These are phyloP conservation scores for Daldinia eschscholtzii DNA, from an alignment of 2,329 filamentous ascomycete species.

Conservation along the genomic window DNA sequence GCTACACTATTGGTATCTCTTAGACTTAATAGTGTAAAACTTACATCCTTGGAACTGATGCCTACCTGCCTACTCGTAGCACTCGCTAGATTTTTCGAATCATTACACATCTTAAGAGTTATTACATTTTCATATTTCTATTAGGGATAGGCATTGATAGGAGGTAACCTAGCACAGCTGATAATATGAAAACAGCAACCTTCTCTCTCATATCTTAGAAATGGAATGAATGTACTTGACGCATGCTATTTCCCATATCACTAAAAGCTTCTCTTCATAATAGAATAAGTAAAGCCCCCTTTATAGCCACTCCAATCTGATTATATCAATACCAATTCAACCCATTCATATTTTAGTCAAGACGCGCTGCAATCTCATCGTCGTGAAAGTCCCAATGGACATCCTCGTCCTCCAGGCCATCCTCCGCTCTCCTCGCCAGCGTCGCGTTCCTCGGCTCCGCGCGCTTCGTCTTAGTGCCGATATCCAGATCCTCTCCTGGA, in stretches of 20 bases:
- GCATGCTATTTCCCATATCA: too few relatives aligned
- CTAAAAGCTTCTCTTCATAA: not conserved
- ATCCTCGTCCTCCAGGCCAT: not conserved
- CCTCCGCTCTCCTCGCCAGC: not conserved
- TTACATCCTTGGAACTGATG: too few relatives aligned
- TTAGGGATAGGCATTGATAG: too few relatives aligned
- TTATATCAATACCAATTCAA: not conserved
- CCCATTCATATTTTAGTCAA: not conserved
- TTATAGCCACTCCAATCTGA: not conserved
- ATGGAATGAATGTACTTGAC: too few relatives aligned
- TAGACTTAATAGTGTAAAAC: not conserved
- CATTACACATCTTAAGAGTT: too few relatives aligned
- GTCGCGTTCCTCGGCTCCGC: not conserved
- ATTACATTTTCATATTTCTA: too few relatives aligned
- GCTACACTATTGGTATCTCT: not conserved
- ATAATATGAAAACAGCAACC: too few relatives aligned
- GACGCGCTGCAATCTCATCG: not conserved
- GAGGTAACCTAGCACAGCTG: too few relatives aligned
- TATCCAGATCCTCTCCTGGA: not conserved
- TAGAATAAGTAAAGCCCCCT: not conserved
- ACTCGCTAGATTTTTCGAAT: too few relatives aligned
- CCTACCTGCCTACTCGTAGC: too few relatives aligned
- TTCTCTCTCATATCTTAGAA: too few relatives aligned
- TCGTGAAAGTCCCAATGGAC: constrained; percentile 1
- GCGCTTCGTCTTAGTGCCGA: constrained; percentile 2